Base-by-base conservation (phyloP, 805 yeast species). In the Lipomyces kockii region DNA sequence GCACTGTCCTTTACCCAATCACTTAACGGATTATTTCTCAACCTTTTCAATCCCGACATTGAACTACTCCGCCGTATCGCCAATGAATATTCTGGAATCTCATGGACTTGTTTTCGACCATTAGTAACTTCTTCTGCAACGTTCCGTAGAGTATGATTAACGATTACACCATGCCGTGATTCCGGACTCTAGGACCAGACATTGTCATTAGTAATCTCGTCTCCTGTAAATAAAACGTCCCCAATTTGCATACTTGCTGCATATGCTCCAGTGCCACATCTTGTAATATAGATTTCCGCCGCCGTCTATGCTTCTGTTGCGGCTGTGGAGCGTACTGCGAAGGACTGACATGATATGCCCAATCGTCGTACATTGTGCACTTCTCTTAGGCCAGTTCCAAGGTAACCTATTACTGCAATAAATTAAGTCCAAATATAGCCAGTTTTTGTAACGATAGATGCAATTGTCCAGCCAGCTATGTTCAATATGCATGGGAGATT, bases 341-440 rank as follows among this genome's bases (percentile, higher is more conserved):
- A 56, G 71, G 70, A 43, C 64, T 68, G 56, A 65, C 71, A 53
- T 69, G 72, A 39, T 68, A 69, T 22, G 72, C 72, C 72, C 72
- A 69, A 27, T 69, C 72, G 67, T 69, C 72, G 53, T 67, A 69
- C 72, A 69, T 69, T 27, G 9, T 34, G 49, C 22, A 43, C 20
- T 43, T 17, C 49, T 43, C 12, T 43, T 7, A 35, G 7, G 22
- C n/a, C 49, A 43, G 0, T 43, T 17, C 22, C 49, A n/a, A 8
- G 9, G 22, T 8, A 43, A n/a, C 20, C 22, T 43, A n/a, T 43
- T 7, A 6, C 49, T 14, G 49, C 49, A 43, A 43, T n/a, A n/a
- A 43, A 37, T 37, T 37, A 37, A 37, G 39, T 43, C 11, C 20
- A 17, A 7, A 8, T 6, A 17, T 43, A 43, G 7, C 22, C 49